Evolutionary conservation across 139 green algal genomes (phyloP), one percentile per base, ranked within the genome.

Genomic region (Asterochloris sp.): DNA sequence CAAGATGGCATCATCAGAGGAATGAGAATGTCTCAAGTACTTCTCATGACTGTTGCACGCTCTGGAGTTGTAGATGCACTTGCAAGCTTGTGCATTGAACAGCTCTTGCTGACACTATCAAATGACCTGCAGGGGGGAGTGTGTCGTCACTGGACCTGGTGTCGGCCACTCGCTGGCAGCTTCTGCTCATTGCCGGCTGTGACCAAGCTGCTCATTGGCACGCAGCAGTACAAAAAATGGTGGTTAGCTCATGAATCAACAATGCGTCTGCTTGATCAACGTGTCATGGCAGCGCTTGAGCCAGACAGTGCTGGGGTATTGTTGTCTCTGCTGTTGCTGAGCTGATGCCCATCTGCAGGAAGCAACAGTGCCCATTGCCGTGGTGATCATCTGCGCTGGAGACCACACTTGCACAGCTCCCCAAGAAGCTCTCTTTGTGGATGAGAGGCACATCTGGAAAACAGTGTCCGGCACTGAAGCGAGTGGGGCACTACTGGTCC

Each of bases 401-500:
- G 38, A 6, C 38, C 38, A 54, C 38, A 54, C 38, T 54, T 54
- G 38, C 38, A 54, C 38, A 54, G 38, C 38, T 54, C 38, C 38
- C 38, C 38, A 54, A 6, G 38, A 54, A 54, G 17, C 0, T 54
- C 68, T 67, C 61, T 78, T 47, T 24, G 29, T 54, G 23, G 84
- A 89, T 47, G 47, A 24, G 1, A 76, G 60, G 1, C 73, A 77
- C 0, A 78, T 62, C 14, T 90, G 86, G 84, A 73, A 47, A 74
- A 19, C 74, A 29, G 10, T 83, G 21, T 78, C 84, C 27, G 79
- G 38, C 11, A 28, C 84, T 23, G 21, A 21, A 16, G 62, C 67
- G 11, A 54, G 71, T 13, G 82, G 79, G 14, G 92, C 83, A 19
- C 62, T 96, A n/a, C 64, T 97, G 68, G 91, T 97, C 63, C 84